Evolutionary conservation across 2,329 filamentous ascomycete genomes (phyloP).

Genomic region (Fusarium zealandicum): DNA sequence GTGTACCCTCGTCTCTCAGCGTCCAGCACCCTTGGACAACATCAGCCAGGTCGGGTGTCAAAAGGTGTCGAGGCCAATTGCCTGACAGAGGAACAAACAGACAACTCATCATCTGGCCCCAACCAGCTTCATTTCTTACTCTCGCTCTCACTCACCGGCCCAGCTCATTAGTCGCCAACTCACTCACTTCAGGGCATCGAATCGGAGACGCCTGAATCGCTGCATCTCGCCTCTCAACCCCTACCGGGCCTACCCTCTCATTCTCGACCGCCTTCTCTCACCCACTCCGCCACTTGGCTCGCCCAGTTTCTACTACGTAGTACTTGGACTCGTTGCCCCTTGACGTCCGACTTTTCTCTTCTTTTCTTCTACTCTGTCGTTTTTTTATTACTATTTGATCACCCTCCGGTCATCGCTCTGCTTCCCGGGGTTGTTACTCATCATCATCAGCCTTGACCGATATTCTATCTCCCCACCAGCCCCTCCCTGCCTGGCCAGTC

Average conservation of each 20-base stretch:
- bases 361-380: conserved; percentile 21
- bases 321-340: conserved; percentile 14
- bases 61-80: conserved; percentile 24
- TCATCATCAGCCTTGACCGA: conserved; percentile 34
- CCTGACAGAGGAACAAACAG: conserved; percentile 27
- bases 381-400: conserved; percentile 8
- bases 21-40: conserved; percentile 15
- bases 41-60: conserved; percentile 29
- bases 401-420: conserved; percentile 17
- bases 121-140: conserved; percentile 19
- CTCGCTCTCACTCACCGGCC: conserved; percentile 15
- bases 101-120: conserved; percentile 27
- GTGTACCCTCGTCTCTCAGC: conserved; percentile 13
- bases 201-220: conserved; percentile 30
- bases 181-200: conserved; percentile 17
- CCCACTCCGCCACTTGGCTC: conserved; percentile 33
- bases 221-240: conserved; percentile 28
- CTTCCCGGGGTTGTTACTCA: conserved; percentile 29
- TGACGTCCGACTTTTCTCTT: conserved; percentile 15
- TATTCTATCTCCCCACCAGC: conserved; percentile 32
- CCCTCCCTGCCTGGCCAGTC: conserved; percentile 29
- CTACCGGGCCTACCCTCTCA: conserved; percentile 15
- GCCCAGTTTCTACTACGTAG: conserved; percentile 23
- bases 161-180: not conserved
- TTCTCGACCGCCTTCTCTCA: conserved; percentile 37